phyloP scores from a whole-genome alignment of 2,329 filamentous ascomycete genomes.

The Pleurostoma richardsiae region DNA sequence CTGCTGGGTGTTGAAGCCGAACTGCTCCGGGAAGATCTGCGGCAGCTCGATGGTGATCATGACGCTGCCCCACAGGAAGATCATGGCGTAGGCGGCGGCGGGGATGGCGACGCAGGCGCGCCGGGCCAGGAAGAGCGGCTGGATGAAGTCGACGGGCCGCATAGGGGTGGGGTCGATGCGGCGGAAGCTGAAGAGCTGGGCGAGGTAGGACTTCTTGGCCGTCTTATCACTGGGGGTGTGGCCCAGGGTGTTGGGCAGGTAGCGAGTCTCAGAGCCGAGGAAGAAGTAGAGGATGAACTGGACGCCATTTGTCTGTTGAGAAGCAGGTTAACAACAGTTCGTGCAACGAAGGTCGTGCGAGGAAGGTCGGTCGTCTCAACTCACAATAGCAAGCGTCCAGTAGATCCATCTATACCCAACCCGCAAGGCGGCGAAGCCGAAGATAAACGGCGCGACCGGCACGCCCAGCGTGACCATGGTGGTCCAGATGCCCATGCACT shows the following conservation, averaged over 20 bases:
- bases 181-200: conserved; percentile 34
- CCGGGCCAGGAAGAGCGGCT: conserved; percentile 35
- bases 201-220: conserved; percentile 32
- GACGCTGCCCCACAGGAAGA: conserved; percentile 50
- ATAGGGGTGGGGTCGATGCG: conserved; percentile 49
- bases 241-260: conserved; percentile 30
- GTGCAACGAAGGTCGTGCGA: background rate
- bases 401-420: conserved; percentile 55
- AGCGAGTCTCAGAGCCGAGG: conserved; percentile 50
- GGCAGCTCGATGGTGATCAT: conserved; percentile 55
- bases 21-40: conserved; percentile 50
- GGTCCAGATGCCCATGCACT: conserved; percentile 55
- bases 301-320: conserved; percentile 42
- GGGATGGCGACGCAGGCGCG: conserved; percentile 45
- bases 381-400: conserved; percentile 50
- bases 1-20: conserved; percentile 51
- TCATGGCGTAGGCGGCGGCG: conserved; percentile 47
- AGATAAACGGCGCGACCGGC: conserved; percentile 24
- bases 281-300: conserved; percentile 54
- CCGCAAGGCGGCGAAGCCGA: conserved; percentile 42
- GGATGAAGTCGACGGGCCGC: conserved; percentile 41
- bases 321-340: background rate
- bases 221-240: conserved; percentile 11
- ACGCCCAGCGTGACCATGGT: conserved; percentile 19
- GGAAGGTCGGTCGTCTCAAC: conserved; percentile 1